A percentile compares a stretch with the other conserved stretches of the same genome.
Conservation (phyloP, 1,284 basidiomycete genomes). For the Abortiporus biennis region DNA sequence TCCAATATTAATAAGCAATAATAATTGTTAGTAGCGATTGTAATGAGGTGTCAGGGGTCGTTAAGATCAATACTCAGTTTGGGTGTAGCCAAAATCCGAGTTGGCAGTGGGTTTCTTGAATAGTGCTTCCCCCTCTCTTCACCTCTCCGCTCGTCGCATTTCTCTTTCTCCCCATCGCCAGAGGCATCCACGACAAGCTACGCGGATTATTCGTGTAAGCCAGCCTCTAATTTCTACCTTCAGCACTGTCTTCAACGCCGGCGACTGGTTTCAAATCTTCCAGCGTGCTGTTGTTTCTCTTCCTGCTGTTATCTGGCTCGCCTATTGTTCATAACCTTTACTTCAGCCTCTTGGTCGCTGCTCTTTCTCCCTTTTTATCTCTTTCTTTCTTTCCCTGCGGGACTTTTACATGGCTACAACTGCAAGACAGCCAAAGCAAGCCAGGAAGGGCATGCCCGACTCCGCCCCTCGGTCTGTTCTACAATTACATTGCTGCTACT, state of each 20-base stretch:
- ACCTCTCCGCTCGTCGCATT: background rate
- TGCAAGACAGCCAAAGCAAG: slow-evolving; percentile 51
- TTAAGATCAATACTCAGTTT: background rate
- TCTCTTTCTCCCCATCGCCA: background rate
- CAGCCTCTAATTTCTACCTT: background rate
- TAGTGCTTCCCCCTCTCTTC: background rate
- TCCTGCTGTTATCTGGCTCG: background rate
- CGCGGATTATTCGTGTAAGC: background rate
- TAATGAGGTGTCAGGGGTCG: background rate
- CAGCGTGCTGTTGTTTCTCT: background rate
- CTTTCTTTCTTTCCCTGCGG: slow-evolving; percentile 12
- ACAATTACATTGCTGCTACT: slow-evolving; percentile 9
- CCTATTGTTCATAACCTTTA: slow-evolving; percentile 6
- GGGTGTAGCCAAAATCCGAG: background rate
- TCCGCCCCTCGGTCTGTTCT: slow-evolving; percentile 46
- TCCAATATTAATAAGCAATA: background rate
- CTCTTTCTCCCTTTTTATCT: slow-evolving; percentile 12
- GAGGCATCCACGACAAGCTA: background rate
- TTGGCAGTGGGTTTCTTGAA: background rate
- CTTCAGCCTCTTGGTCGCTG: slow-evolving; percentile 26
- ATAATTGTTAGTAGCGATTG: too few relatives aligned
- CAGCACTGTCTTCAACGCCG: background rate
- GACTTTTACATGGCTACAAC: slow-evolving; percentile 48
- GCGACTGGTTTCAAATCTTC: background rate
- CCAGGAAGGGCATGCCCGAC: slow-evolving; percentile 52